phyloP scores from a whole-genome alignment of 2,329 filamentous ascomycete species.

The Dissoconium aciculare region DNA sequence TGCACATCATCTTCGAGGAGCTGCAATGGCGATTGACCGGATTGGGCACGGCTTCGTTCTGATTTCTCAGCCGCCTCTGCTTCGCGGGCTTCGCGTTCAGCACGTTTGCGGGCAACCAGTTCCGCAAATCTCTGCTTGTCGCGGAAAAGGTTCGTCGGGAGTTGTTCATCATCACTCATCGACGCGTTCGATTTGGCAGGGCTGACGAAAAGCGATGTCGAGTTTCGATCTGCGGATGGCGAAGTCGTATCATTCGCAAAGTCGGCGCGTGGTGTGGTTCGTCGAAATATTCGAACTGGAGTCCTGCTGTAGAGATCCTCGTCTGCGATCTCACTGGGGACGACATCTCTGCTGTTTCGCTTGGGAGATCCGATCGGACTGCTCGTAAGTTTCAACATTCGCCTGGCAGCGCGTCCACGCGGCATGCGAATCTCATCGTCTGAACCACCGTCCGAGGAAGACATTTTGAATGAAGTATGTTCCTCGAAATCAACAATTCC shows the following conservation, averaged over 20 bases:
- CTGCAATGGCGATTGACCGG: slow-evolving; percentile 14
- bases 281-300: slow-evolving; percentile 9
- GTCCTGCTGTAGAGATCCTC: slow-evolving; percentile 21
- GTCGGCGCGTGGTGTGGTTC: slow-evolving; percentile 4
- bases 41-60: not conserved
- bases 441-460: slow-evolving; percentile 9
- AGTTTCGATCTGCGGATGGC: no score
- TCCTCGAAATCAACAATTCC: no score
- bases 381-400: slow-evolving; percentile 12
- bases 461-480: not conserved
- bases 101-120: slow-evolving; percentile 20
- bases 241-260: slow-evolving; percentile 9
- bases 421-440: slow-evolving; percentile 16
- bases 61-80: slow-evolving; percentile 7
- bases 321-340: slow-evolving; percentile 7
- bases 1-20: slow-evolving; percentile 14
- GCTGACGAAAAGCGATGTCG: slow-evolving; percentile 23
- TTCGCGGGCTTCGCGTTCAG: slow-evolving; percentile 17
- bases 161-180: slow-evolving; percentile 12
- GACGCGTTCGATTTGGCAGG: slow-evolving; percentile 12
- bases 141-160: slow-evolving; percentile 12
- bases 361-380: slow-evolving; percentile 2
- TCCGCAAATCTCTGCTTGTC: slow-evolving; percentile 18
- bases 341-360: slow-evolving; percentile 3
- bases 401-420: slow-evolving; percentile 17